These are phyloP conservation scores for Nemania bipapillata DNA, from an alignment of 2,329 filamentous ascomycete species.

Conservation along the genomic window DNA sequence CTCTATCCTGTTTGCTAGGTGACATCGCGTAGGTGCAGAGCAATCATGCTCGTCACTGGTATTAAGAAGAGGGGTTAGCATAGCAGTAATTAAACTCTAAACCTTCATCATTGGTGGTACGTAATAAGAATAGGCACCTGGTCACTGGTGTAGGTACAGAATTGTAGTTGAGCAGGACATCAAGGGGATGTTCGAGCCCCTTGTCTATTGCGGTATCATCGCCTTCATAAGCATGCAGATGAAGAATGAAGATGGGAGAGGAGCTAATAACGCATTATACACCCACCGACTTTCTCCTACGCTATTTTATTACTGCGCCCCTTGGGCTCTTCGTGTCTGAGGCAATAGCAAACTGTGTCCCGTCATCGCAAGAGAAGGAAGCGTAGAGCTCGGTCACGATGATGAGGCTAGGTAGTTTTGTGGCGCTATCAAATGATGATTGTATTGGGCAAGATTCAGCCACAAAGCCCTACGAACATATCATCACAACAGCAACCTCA, in stretches of 20 bases:
- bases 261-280: conserved; percentile 74
- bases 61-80: conserved; percentile 73
- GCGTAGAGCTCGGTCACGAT: conserved; percentile 60
- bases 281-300: conserved; percentile 74
- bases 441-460: conserved; percentile 59
- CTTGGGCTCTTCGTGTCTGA: conserved; percentile 77
- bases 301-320: conserved; percentile 77
- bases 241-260: conserved; percentile 68
- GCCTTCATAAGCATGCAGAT: conserved; percentile 75
- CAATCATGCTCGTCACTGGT: conserved; percentile 69
- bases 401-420: too few species aligned
- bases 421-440: too few species aligned
- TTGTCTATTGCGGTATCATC: conserved; percentile 63
- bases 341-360: conserved; percentile 76
- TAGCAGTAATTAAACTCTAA: too few species aligned
- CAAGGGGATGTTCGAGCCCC: conserved; percentile 66
- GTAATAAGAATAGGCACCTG: too few species aligned
- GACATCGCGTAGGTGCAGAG: conserved; percentile 63
- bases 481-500: neutral
- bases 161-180: conserved; percentile 71
- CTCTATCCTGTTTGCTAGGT: conserved; percentile 69
- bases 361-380: conserved; percentile 72
- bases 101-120: too few species aligned
- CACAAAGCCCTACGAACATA: conserved; percentile 30
- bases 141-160: too few species aligned